These are phyloP conservation scores for Multifurca ochricompacta DNA, from an alignment of 768 basidiomycete genomes.

Conservation along the genomic window DNA sequence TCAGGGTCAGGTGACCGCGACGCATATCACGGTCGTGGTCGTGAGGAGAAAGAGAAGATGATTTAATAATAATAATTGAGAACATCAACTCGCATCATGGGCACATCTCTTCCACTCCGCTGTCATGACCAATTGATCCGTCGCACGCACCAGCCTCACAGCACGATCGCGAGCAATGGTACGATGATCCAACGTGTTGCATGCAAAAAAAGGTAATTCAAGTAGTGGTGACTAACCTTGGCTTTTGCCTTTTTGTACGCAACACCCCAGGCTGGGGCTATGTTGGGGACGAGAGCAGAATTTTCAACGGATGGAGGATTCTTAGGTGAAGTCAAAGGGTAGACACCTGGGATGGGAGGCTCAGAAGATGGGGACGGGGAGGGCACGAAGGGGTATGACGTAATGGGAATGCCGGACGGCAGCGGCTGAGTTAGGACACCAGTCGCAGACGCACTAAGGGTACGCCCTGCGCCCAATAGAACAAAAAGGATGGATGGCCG, in stretches of 20 bases:
- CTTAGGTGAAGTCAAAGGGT: slow-evolving; percentile 46
- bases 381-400: slow-evolving; percentile 7
- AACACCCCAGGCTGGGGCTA: slow-evolving; percentile 44
- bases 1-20: neutral
- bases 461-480: neutral
- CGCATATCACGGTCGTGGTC: no score
- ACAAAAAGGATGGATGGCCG: neutral
- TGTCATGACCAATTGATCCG: neutral
- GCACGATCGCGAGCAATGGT: neutral
- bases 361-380: slow-evolving; percentile 34
- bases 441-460: neutral
- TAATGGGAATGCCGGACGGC: slow-evolving; percentile 7
- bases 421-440: neutral
- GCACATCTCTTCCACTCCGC: neutral
- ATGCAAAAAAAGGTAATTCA: neutral
- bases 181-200: neutral
- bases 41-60: neutral
- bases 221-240: slow-evolving; percentile 1
- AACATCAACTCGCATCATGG: neutral
- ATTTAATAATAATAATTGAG: neutral
- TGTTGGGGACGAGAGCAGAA: slow-evolving; percentile 39
- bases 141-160: neutral
- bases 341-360: slow-evolving; percentile 43
- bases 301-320: slow-evolving; percentile 46
- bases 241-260: slow-evolving; percentile 53